Percentiles rank a stretch among this genome's conserved stretches.
These are phyloP conservation scores for Evernia prunastri DNA, from an alignment of 495 filamentous ascomycete species.

Conservation along the genomic window DNA sequence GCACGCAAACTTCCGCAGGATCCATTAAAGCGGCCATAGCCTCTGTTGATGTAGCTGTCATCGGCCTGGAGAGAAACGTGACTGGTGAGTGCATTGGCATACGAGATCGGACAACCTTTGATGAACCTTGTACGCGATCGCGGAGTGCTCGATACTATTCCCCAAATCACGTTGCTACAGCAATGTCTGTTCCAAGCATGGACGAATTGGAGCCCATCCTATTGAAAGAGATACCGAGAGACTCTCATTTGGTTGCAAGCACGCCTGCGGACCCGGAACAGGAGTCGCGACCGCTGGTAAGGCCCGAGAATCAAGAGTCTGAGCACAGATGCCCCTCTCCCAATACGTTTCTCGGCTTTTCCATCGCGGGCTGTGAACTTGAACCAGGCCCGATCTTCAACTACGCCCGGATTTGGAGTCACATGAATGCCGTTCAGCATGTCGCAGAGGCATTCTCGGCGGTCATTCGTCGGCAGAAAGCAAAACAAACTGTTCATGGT, in stretches of 20 bases:
- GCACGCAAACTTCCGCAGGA: slow-evolving; percentile 6
- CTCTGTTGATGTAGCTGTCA: not conserved
- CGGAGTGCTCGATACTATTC: not conserved
- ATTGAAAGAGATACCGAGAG: not conserved
- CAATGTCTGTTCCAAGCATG: not conserved
- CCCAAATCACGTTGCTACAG: not conserved
- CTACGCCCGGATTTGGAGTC: slow-evolving; percentile 1
- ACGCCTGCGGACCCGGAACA: not conserved
- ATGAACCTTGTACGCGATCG: not conserved
- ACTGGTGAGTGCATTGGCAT: slow-evolving; percentile 5
- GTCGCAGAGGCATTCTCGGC: not conserved
- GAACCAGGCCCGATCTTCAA: slow-evolving; percentile 13
- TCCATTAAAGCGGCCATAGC: slow-evolving; percentile 9
- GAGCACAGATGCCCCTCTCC: not conserved
- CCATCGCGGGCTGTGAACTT: slow-evolving; percentile 7
- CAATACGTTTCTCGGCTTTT: slow-evolving; percentile 5
- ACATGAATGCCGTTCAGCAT: slow-evolving; percentile 5
- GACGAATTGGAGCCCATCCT: not conserved
- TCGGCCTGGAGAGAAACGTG: not conserved
- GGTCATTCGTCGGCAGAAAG: not conserved
- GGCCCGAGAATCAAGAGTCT: too few species aligned
- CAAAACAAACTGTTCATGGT: not conserved
- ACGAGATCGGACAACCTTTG: slow-evolving; percentile 3
- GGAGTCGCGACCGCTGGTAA: not conserved
- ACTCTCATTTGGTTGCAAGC: not conserved